Conservation (phyloP, 148 eudicot genomes). For the Rhododendron simsii region DNA sequence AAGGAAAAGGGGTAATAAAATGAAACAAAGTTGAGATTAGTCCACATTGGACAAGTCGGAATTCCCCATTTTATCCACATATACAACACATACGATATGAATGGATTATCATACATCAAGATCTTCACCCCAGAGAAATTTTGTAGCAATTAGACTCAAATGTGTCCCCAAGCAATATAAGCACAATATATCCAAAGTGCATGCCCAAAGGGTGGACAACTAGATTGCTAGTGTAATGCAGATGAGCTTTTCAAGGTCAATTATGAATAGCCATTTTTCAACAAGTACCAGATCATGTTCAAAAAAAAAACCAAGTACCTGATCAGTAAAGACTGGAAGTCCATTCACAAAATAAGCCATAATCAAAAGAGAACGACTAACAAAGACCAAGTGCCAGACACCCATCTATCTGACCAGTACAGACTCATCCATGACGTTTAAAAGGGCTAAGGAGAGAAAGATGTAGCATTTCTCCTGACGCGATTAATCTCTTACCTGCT, state of each 20-base stretch:
- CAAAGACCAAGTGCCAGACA: not conserved
- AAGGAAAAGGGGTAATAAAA: not conserved
- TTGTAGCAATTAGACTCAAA: not conserved
- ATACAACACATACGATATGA: not conserved
- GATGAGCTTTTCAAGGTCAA: not conserved
- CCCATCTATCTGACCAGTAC: not conserved
- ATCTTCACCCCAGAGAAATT: not conserved
- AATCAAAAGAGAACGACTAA: not conserved
- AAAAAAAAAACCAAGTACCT: not conserved
- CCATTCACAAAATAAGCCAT: not conserved
- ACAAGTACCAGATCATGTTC: not conserved
- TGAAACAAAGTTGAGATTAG: not conserved
- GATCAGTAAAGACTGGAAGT: not conserved
- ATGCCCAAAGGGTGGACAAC: not conserved
- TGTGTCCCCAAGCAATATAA: not conserved
- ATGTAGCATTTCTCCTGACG: not conserved
- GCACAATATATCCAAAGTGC: not conserved
- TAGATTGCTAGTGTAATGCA: not conserved
- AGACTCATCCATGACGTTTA: not conserved
- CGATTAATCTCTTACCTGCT: slow-evolving; percentile 41
- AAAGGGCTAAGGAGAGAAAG: not conserved
- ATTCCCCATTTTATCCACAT: not conserved
- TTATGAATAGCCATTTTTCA: not conserved
- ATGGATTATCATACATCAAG: not conserved
- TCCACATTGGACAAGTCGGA: not conserved